A percentile compares a stretch with the other conserved stretches of the same genome.
These are phyloP conservation scores for Scenedesmus sp. DNA, from an alignment of 163 green algal genomes.

Conservation along the genomic window DNA sequence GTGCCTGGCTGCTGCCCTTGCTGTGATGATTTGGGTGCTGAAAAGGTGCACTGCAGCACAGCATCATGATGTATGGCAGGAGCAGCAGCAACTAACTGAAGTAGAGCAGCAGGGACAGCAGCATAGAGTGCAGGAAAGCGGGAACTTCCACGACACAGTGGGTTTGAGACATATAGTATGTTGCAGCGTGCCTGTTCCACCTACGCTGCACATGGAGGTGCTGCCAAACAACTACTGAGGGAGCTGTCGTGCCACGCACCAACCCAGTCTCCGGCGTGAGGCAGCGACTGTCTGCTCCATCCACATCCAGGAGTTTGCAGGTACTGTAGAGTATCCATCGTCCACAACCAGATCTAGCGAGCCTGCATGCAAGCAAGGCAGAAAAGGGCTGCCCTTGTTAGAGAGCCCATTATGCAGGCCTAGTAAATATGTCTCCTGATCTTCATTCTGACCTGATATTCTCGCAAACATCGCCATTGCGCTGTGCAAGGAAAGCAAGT, in stretches of 20 bases:
- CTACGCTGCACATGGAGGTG: background rate
- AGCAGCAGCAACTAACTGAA: too few relatives aligned
- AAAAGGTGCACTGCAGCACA: background rate
- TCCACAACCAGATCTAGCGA: conserved; percentile 17
- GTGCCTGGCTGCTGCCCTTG: background rate
- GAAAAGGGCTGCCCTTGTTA: background rate
- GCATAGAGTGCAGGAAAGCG: background rate
- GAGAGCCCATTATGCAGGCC: background rate
- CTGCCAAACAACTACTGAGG: background rate
- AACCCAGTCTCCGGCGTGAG: background rate
- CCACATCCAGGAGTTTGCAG: conserved; percentile 38
- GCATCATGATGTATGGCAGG: background rate
- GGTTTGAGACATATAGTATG: background rate
- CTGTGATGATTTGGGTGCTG: background rate
- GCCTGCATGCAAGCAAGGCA: background rate
- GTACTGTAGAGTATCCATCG: background rate
- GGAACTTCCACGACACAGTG: background rate
- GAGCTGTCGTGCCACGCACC: background rate
- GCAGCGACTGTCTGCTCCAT: conserved; percentile 21
- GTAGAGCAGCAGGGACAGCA: background rate
- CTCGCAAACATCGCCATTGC: conserved; percentile 36
- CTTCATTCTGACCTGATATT: background rate
- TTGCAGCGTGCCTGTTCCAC: background rate
- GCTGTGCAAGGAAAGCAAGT: background rate
- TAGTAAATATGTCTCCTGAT: background rate